These are phyloP conservation scores for Lanmaoa pseudosensibilis DNA, from an alignment of 768 basidiomycete genomes.

Conservation along the genomic window DNA sequence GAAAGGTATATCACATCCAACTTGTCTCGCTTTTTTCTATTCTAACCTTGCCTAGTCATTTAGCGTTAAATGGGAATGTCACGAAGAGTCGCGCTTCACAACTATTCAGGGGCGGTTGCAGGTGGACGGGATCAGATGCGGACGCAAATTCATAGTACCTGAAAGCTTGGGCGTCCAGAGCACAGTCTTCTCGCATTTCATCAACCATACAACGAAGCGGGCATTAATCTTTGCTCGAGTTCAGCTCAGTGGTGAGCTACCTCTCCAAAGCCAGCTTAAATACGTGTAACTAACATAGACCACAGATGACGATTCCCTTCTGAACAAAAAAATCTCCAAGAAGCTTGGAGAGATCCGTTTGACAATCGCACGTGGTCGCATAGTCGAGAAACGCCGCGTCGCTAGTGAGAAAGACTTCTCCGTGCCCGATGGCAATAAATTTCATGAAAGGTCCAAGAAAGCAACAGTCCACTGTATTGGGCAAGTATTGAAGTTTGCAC, in stretches of 20 bases:
- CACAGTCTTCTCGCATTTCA: neutral
- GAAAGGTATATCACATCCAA: slow-evolving; percentile 11
- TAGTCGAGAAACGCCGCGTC: rapidly evolving
- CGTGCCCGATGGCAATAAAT: neutral
- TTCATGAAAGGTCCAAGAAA: slow-evolving; percentile 26
- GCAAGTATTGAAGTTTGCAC: slow-evolving; percentile 3
- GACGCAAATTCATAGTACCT: rapidly evolving
- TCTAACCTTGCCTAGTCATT: slow-evolving; percentile 8
- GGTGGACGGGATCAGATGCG: slow-evolving; percentile 11
- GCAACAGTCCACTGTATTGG: slow-evolving; percentile 17
- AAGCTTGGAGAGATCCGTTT: slow-evolving; percentile 21
- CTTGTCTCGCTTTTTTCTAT: neutral
- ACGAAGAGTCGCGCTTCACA: neutral
- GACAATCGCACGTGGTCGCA: neutral
- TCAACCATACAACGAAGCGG: neutral
- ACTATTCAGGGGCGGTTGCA: neutral
- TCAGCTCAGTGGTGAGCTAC: slow-evolving; percentile 18
- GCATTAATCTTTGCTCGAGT: slow-evolving; percentile 19
- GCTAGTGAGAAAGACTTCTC: rapidly evolving
- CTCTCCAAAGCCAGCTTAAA: neutral
- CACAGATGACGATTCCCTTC: slow-evolving; percentile 23
- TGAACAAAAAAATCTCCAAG: slow-evolving; percentile 4
- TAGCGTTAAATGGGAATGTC: slow-evolving; percentile 13
- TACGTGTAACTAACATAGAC: neutral
- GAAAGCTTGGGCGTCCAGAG: neutral